Conservation (phyloP, 371 early-diverging fungal species). For the Mortierella polycephala region DNA sequence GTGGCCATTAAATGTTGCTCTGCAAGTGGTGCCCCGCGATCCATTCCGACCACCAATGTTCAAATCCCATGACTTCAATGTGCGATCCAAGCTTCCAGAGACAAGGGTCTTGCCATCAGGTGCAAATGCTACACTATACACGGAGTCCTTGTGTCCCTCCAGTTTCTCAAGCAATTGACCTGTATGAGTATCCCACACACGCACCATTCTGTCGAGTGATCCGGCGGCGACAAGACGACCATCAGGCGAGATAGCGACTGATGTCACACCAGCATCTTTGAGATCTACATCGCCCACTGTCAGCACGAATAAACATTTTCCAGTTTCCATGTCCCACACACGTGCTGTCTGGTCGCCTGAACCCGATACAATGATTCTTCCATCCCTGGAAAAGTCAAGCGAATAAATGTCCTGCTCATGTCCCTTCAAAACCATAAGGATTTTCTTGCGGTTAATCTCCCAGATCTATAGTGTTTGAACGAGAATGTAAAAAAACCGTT, state of each 20-base stretch:
- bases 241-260: conserved; percentile 91
- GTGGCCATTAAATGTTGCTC: conserved; percentile 71
- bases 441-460: conserved; percentile 79
- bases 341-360: conserved; percentile 94
- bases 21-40: conserved; percentile 57
- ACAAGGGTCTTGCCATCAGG: conserved; percentile 95
- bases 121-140: conserved; percentile 96
- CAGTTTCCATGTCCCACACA: conserved; percentile 88
- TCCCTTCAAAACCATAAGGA: conserved; percentile 80
- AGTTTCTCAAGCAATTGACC: conserved; percentile 87
- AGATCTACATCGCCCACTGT: conserved; percentile 82
- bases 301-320: conserved; percentile 77
- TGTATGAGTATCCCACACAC: conserved; percentile 91
- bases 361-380: conserved; percentile 91
- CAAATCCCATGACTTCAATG: conserved; percentile 94
- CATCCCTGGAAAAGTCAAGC: conserved; percentile 95
- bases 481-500: neutral
- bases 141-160: conserved; percentile 97
- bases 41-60: conserved; percentile 57
- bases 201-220: conserved; percentile 92
- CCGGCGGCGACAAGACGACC: conserved; percentile 84
- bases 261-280: conserved; percentile 95
- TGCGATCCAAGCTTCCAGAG: conserved; percentile 96
- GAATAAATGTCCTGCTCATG: conserved; percentile 98
- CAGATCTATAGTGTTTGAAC: conserved; percentile 66